Conservation (phyloP, 2,329 filamentous ascomycete species). For the Xylariaceae sp. region DNA sequence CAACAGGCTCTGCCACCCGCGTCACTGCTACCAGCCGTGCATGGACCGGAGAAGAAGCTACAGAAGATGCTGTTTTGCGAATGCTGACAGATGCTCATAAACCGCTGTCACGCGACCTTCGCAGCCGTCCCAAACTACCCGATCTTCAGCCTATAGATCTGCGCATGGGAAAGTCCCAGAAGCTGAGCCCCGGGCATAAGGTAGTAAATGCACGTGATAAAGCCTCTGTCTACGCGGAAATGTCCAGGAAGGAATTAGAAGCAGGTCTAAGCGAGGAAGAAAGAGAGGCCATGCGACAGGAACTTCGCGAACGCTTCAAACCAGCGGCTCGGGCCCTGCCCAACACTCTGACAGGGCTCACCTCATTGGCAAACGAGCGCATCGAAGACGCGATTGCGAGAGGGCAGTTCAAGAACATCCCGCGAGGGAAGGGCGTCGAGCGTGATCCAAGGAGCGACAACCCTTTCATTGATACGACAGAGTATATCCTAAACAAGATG, state of each 20-base stretch:
- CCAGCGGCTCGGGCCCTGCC: conserved; percentile 72
- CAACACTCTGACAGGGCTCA: conserved; percentile 72
- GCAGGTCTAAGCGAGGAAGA: conserved; percentile 66
- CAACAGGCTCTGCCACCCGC: conserved; percentile 66
- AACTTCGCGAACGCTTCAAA: conserved; percentile 78
- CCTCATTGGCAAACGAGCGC: conserved; percentile 78
- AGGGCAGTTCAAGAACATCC: conserved; percentile 84
- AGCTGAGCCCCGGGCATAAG: conserved; percentile 44
- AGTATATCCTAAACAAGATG: conserved; percentile 98
- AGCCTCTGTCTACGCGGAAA: conserved; percentile 49
- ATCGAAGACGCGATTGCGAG: conserved; percentile 93
- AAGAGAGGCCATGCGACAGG: conserved; percentile 65
- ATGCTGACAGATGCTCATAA: conserved; percentile 83
- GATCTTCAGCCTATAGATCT: conserved; percentile 50
- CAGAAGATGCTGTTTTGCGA: conserved; percentile 73
- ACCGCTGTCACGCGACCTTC: conserved; percentile 54
- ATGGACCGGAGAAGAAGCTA: conserved; percentile 76
- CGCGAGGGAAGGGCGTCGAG: conserved; percentile 74
- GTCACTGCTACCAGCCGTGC: conserved; percentile 64
- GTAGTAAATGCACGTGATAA: conserved; percentile 56
- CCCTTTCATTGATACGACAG: conserved; percentile 92
- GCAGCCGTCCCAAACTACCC: conserved; percentile 45
- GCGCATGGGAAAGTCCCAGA: conserved; percentile 42
- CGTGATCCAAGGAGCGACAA: conserved; percentile 79
- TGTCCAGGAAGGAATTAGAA: conserved; percentile 48